Evolutionary conservation across 1,284 basidiomycete genomes (phyloP).

Genomic region (Heliocybe sulcata): DNA sequence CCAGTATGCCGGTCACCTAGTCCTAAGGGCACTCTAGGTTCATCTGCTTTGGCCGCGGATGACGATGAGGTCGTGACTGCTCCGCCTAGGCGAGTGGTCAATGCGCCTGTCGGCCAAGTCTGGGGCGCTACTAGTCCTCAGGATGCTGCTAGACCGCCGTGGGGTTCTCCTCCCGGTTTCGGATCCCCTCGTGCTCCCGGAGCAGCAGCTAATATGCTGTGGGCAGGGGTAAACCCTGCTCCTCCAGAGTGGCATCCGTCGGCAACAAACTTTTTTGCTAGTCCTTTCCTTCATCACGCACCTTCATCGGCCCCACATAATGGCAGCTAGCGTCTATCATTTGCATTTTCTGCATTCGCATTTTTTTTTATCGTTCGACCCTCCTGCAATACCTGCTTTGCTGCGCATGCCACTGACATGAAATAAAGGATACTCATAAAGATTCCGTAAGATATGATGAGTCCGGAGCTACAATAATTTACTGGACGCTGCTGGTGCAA

Average conservation of each 20-base stretch:
- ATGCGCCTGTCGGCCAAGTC: constrained; percentile 34
- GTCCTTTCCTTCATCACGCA: neutral
- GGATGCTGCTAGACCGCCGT: neutral
- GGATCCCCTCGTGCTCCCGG: constrained; percentile 1
- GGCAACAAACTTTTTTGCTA: constrained; percentile 2
- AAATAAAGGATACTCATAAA: constrained; percentile 6
- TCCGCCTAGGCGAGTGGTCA: constrained; percentile 34
- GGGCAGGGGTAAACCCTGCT: neutral
- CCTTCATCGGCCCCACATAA: constrained; percentile 1
- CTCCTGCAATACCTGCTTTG: constrained; percentile 6
- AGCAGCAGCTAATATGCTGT: constrained; percentile 1
- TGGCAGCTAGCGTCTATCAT: constrained; percentile 1
- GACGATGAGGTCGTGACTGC: constrained; percentile 70
- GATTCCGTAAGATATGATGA: constrained; percentile 1
- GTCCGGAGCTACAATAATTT: constrained; percentile 62
- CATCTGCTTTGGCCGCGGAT: constrained; percentile 67
- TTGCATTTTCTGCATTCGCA: constrained; percentile 4
- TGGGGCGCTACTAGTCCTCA: constrained; percentile 23
- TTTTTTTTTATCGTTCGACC: constrained; percentile 1
- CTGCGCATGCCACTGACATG: constrained; percentile 4
- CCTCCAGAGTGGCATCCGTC: constrained; percentile 2
- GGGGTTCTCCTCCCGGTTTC: constrained; percentile 1
- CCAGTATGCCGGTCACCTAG: constrained; percentile 61
- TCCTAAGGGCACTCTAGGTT: constrained; percentile 67
- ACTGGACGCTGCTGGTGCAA: constrained; percentile 92